phyloP scores from a whole-genome alignment of 768 basidiomycete genomes.

The Brasilioporus rufonigricans region DNA sequence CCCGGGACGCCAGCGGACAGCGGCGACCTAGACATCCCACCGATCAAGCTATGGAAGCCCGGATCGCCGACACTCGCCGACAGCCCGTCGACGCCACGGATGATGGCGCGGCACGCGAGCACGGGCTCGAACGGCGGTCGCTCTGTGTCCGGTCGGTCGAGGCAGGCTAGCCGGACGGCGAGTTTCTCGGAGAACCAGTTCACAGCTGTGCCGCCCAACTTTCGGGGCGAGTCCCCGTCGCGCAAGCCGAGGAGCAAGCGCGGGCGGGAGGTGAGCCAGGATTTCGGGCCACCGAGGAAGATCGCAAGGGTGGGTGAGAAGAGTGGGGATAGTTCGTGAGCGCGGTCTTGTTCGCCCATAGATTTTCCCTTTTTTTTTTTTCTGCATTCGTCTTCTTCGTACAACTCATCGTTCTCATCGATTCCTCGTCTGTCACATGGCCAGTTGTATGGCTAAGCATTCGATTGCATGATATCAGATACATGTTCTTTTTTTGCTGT shows the following conservation, averaged over 20 bases:
- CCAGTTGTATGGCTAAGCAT: no score
- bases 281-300: constrained; percentile 23
- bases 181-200: constrained; percentile 43
- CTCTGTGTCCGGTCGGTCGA: not conserved
- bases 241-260: constrained; percentile 30
- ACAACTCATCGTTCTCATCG: no score
- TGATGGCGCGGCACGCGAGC: constrained; percentile 15
- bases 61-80: not conserved
- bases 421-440: no score
- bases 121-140: constrained; percentile 1
- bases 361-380: no score
- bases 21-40: constrained; percentile 20
- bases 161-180: constrained; percentile 27
- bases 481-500: no score
- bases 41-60: constrained; percentile 22
- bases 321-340: no score
- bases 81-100: constrained; percentile 32
- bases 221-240: constrained; percentile 29
- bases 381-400: no score
- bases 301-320: constrained; percentile 6
- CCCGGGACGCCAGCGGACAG: no score
- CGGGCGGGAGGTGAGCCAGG: constrained; percentile 15
- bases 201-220: constrained; percentile 43
- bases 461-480: no score
- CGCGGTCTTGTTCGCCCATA: no score